These are phyloP conservation scores for Tetrahymena thermophila DNA, from an alignment of 73 alveolate genomes.

Conservation along the genomic window DNA sequence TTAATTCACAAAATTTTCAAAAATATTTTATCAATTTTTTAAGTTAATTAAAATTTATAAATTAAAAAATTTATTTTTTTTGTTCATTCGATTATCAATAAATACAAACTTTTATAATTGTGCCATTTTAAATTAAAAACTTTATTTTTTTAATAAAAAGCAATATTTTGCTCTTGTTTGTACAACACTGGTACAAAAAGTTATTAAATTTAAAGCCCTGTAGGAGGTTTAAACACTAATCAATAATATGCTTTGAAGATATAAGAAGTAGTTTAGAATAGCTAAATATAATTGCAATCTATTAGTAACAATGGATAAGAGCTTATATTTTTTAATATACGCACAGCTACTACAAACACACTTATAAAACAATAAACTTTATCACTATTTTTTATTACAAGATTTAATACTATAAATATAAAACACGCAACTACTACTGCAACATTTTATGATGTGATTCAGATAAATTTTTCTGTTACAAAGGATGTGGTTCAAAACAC, in stretches of 20 bases:
- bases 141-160: background rate
- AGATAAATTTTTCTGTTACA: background rate
- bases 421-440: background rate
- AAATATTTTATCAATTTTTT: too few relatives aligned
- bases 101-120: too few relatives aligned
- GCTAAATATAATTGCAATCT: background rate
- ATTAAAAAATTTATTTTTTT: too few relatives aligned
- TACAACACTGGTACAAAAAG: background rate
- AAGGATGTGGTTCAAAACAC: background rate
- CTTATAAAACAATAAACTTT: background rate
- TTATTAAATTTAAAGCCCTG: background rate
- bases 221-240: background rate
- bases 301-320: background rate
- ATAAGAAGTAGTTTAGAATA: background rate
- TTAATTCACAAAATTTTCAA: too few relatives aligned
- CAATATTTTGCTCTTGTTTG: background rate
- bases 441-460: background rate
- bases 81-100: too few relatives aligned
- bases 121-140: too few relatives aligned
- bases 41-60: too few relatives aligned
- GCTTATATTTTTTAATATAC: background rate
- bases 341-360: background rate
- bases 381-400: background rate
- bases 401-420: background rate
- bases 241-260: background rate